Evolutionary conservation across 2,329 filamentous ascomycete species (phyloP), one percentile per base, ranked within the genome.

Genomic region (Aspergillus candidus): DNA sequence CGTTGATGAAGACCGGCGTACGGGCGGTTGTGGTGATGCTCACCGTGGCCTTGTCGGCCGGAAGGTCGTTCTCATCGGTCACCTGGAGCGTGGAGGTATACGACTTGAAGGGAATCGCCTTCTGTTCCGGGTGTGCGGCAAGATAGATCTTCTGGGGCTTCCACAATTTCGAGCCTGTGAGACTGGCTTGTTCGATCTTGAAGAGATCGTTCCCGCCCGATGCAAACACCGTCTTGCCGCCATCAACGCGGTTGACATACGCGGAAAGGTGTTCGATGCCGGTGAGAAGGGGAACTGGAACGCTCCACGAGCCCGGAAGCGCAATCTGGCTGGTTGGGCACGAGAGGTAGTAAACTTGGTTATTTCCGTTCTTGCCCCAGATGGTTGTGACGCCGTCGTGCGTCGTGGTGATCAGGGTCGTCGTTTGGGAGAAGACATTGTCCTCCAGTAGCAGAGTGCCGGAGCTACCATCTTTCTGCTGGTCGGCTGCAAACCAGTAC

Each of bases 161-260:
- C 43, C 43, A 45, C 6, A 37, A 7, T 12, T 39, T 35, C 11
- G 29, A 8, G n/a, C 14, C 30, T 4, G n/a, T 32, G 27, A n/a
- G 14, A 15, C 14, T 18, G 6, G 11, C 39, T 32, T 48, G 46
- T 4, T 13, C 39, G 2, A 48, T 6, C 11, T 29, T 39, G 6
- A 17, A 11, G 6, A 48, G 17, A 11, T 17, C 29, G 18, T 33
- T 36, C 17, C 22, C 18, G 2, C 46, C 46, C 5, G 39, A 31
- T 11, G 41, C 35, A 29, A 48, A 48, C 6, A 48, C 37, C n/a
- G 46, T 48, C 29, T 48, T 48, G 11, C 46, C 46, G 2, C 46
- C 42, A 14, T 48, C 46, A 4, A 15, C 11, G 4, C 34, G 22
- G 17, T 48, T 48, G 1, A 48, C 17, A 11, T 44, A 48, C 4